Evolutionary conservation across 495 filamentous ascomycete species (phyloP), one percentile per base, ranked within the genome.

Genomic region (Penicillium samsonianum): DNA sequence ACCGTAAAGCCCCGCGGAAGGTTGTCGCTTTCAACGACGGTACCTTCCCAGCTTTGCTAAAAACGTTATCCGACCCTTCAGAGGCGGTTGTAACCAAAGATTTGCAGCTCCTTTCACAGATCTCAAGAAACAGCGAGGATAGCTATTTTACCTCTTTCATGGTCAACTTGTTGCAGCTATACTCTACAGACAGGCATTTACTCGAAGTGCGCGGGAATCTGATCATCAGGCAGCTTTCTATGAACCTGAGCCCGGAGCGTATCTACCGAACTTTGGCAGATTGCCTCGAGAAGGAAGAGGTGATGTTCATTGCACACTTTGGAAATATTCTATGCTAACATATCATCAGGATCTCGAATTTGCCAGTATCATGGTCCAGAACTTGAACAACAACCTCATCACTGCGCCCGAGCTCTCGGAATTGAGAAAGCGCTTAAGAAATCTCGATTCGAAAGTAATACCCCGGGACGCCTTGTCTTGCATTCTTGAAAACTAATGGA

Each of bases 281-380:
- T 60, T 96, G 94, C 70, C 86, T 99, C 7, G 95, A 98, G 71
- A 96, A 95, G 60, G 95, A 99, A 71, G 93, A 98, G 66, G 82
- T 83, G 41, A 33, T 14, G 12, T 33, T 22, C 4, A 22, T 20
- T 14, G 8, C 5, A 22, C 19, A 17, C 9, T 38, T 3, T 35
- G 16, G 9, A 11, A n/a, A 31, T 12, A 38, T 37, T 41, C 16
- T 31, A 23, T 26, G 31, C 64, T 71, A 25, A 73, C 20, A 0
- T 20, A 37, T n/a, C 45, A 5, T 11, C 4, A 85, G 77, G 94
- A 99, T 67, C 81, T 97, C 31, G 95, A 98, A 68, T 99, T 99
- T 72, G 92, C 95, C 17, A 96, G 92, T 61, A 99, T 98, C 63
- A 99, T 99, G 95, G 91, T 99, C 25, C 95, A 98, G 67, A 97